Base-by-base conservation (phyloP, 345 rosid genomes). In the Psidium guajava region DNA sequence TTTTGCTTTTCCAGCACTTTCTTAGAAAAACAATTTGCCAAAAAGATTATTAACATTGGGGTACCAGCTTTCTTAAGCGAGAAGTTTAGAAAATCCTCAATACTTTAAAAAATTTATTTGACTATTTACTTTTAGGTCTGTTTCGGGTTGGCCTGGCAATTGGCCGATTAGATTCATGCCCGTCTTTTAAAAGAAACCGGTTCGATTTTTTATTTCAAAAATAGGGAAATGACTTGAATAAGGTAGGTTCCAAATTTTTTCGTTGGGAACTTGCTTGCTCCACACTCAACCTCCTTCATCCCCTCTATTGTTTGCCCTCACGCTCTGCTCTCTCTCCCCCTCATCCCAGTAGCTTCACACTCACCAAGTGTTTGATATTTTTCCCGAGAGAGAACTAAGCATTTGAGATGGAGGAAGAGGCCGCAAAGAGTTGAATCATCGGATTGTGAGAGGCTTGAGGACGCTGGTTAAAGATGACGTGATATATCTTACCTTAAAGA, bases 141-240 rank as follows among this genome's bases (percentile, higher is more conserved):
- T 3, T 59, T 16, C 1, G 24, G 28, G 6, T 15, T 11, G 11
- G 27, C 22, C 1, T 1, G 28, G 9, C 6, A 28, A 61, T 2
- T 5, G 1, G 4, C 1, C 0, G 1, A 0, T 1, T 61, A 3
- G 11, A 28, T 7, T 15, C 9, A 61, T 61, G 5, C 2, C 2
- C 6, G 0, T 61, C 5, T 36, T 28, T n/a, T 15, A 28, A 61
- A 28, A 3, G 11, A 28, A 28, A 61, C 5, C 0, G 2, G 4
- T 2, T 8, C 20, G 5, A 3, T 6, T 50, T 50, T 11, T 12
- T 3, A 10, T 50, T 8, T n/a, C 20, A 6, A 59, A 27, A 59
- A 59, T 59, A 27, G 11, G 1, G 10, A 59, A 28, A 59, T 0
- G 10, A 27, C 20, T 27, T 2, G 13, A 14, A 59, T 2, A 59